Base-by-base conservation (phyloP, 2,329 filamentous ascomycete species). In the Eutypella sp. region DNA sequence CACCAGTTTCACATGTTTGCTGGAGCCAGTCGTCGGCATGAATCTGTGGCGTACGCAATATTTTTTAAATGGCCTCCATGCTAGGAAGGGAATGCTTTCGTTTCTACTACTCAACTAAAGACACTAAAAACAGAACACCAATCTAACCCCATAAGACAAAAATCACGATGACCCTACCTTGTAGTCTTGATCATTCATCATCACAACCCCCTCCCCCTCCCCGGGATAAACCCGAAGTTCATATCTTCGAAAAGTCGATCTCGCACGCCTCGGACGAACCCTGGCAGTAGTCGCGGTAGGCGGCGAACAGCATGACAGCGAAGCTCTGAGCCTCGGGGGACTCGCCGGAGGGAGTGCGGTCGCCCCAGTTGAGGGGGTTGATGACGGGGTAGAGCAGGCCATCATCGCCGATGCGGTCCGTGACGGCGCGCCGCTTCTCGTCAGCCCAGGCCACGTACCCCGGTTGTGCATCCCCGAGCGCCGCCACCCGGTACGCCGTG, bases 281-380 rank as follows among this genome's bases (percentile, higher is more conserved):
- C 29, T 33, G 29, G 39, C 18, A 44, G 37, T 42, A 70, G 47
- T 74, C 71, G 40, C 68, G 54, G 49, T 67, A 67, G 5, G 71
- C 71, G 22, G 70, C 59, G 43, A 66, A 65, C 54, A 74, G 46
- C 43, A 72, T 49, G 5, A 74, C 56, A 2, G 68, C 60, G 51
- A 74, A 74, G 33, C 62, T 66, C 55, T 72, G 65, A 2, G 66
- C 70, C 50, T 74, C 70, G 0, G 71, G 66, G 45, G 61, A 68
- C 7, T 64, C 56, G 1, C 51, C 58, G 5, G 51, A 52, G 2
- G 57, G 64, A 25, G 66, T 63, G 16, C 56, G 52, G 42, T 67
- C 62, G 16, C 46, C 42, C 54, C 63, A 68, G 27, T 67, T 54
- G 40, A 69, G 46, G n/a, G 71, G 66, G 50, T 73, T 68, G 10